Evolutionary conservation across 2,329 filamentous ascomycete genomes (phyloP), one percentile per base, ranked within the genome.

Genomic region (Daldinia sp.): DNA sequence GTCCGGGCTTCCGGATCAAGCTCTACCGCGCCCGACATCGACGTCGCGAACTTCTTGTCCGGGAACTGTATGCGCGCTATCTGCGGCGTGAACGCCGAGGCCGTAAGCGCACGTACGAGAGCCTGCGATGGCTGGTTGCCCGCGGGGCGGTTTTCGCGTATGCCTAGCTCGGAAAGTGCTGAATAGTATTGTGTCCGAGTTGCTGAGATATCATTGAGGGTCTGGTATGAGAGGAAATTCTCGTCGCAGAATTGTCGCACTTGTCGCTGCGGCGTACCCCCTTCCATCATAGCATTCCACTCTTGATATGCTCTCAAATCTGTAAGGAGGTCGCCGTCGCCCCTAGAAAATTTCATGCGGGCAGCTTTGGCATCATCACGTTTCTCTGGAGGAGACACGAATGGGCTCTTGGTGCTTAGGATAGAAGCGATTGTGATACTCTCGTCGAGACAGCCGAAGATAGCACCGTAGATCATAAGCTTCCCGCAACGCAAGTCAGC

Each of bases 401-500:
- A 99, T 0, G 96, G 95, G 69, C 90, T 93, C 75, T 90, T 91
- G 30, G 93, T 91, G 62, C 94, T 98, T n/a, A 99, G 85, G 44
- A 98, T 96, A 7, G 94, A 92, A 1, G 96, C 93, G 69, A 98
- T 94, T 2, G 92, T 94, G 62, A 98, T 86, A 72, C 92, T 94
- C 59, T 95, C 90, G 75, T 97, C 93, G 6, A 98, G 86, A 76
- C 95, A 98, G 37, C 93, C 93, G 76, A 99, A 98, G 65, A 97
- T 94, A 15, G 93, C 92, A 5, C 96, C 96, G 76, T 97, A 97
- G 3, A 99, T 93, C 86, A 99, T 93, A 37, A 99, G 86, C 80
- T 99, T 99, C 51, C 93, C 93, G 78, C 94, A 97, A 30, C 95
- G 90, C 54, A 99, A 85, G 77, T 99, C 96, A 0, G 95, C 93